Base-by-base conservation (phyloP, 345 rosid genomes). In the Citrus unshiu region DNA sequence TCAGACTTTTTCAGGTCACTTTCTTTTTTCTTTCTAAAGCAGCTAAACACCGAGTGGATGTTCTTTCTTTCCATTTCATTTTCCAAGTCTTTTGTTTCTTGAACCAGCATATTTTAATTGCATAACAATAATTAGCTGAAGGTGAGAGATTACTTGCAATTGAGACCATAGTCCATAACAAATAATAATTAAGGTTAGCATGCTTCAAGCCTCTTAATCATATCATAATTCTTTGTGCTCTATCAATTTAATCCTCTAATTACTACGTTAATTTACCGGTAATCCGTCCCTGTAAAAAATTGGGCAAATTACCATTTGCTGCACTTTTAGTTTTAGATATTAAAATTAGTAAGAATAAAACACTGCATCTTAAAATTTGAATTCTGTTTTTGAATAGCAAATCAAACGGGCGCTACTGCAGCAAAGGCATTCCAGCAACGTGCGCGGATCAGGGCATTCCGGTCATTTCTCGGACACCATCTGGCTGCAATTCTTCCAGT, bases 401-500 rank as follows among this genome's bases (percentile, higher is more conserved):
- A 43, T 43, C 49, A 43, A 43, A 43, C 49, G 3, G 4, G 14
- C 49, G 12, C 49, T 0, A 9, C 30, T 72, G 76, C 77, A 73
- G 37, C 63, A 7, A 39, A 65, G 69, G 19, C 10, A 65, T 65
- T 65, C 21, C 21, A 65, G 35, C 40, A 19, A 12, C 68, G 19
- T 37, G 68, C 43, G 21, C 3, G 82, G 90, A 86, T 79, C 89
- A 56, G 86, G 87, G 35, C 65, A 75, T 51, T 79, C 43, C 66
- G 78, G 77, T 58, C 78, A 81, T 64, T 78, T 82, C 72, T 24
- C 16, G 16, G 94, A 90, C 4, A 70, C 79, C 22, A 83, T 83
- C 18, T 75, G 69, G 82, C 83, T 78, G 77, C 86, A 90, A n/a
- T 83, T 84, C 13, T 59, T 65, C 39, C 89, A 79, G 78, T 75